phyloP scores from a whole-genome alignment of 2,329 filamentous ascomycete genomes.

The Penicillium decumbens region DNA sequence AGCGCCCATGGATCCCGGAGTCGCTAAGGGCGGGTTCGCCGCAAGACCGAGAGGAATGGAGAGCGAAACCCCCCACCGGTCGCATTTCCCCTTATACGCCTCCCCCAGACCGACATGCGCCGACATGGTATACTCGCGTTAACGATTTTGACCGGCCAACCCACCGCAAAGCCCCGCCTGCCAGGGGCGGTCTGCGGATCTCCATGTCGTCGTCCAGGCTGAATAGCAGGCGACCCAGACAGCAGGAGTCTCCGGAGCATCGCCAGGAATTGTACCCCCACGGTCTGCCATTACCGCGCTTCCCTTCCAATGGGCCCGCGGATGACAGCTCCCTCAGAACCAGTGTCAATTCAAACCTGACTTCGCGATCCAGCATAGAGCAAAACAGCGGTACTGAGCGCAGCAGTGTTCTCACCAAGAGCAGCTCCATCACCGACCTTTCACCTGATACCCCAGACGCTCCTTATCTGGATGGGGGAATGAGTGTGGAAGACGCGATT shows the following conservation, averaged over 20 bases:
- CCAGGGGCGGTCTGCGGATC: conserved; percentile 30
- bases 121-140: conserved; percentile 19
- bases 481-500: conserved; percentile 59
- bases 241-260: conserved; percentile 25
- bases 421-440: conserved; percentile 66
- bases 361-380: conserved; percentile 55
- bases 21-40: conserved; percentile 17
- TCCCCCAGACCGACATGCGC: conserved; percentile 15
- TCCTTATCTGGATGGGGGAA: conserved; percentile 51
- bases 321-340: conserved; percentile 45
- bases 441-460: conserved; percentile 60
- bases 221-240: conserved; percentile 27
- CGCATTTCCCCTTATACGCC: conserved; percentile 23
- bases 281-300: conserved; percentile 29
- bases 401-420: conserved; percentile 75
- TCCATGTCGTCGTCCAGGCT: conserved; percentile 37
- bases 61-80: conserved; percentile 15
- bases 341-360: conserved; percentile 58
- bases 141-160: conserved; percentile 23
- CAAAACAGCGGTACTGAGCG: conserved; percentile 66
- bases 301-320: conserved; percentile 28
- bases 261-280: conserved; percentile 21
- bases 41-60: conserved; percentile 18
- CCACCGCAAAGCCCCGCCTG: conserved; percentile 26
- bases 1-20: conserved; percentile 17